Evolutionary conservation across 768 basidiomycete genomes (phyloP), one percentile per base, ranked within the genome.

Genomic region (Termitomyces bulborhizus): DNA sequence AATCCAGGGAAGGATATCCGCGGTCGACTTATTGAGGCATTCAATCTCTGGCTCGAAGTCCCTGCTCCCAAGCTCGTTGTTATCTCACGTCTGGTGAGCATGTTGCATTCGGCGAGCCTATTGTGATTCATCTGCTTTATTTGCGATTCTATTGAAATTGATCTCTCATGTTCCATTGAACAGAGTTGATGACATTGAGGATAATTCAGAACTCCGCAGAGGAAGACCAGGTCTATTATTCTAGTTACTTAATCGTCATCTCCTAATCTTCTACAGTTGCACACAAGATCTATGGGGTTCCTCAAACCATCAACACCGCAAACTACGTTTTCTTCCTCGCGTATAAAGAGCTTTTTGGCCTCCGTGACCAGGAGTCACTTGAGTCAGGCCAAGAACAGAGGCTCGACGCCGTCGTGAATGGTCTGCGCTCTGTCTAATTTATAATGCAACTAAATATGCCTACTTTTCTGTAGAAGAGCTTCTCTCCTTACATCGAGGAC

Each of bases 291-390:
- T 99, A 96, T 63, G 96, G 96, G 1, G 73, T 97, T 3, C 93
- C 96, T 0, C 96, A 98, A 66, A 97, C 96, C 0, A 94, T 99
- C 73, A 99, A 99, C 67, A 85, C 88, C 0, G 96, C 96, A 0
- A 98, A 97, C 66, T 98, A 98, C 60, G 93, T 94, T 29, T 98
- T 96, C 66, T 99, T 98, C 65, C 81, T 93, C 42, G 96, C 95
- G 0, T 94, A 87, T 66, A 81, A 93, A 61, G 90, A 96, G 60
- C 78, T 98, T 1, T 83, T 88, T 59, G 73, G 75, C 11, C 76
- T 91, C 43, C 72, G 82, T 46, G 65, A 65, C 45, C 65, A 57
- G 24, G 57, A 67, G 1, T 51, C 63, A 7, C 44, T 7, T 16
- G 66, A 13, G 13, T 27, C 37, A 1, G 9, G 39, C 61, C 71